Conservation (phyloP, 1,139 yeast species). For the Lodderomyces theae region DNA sequence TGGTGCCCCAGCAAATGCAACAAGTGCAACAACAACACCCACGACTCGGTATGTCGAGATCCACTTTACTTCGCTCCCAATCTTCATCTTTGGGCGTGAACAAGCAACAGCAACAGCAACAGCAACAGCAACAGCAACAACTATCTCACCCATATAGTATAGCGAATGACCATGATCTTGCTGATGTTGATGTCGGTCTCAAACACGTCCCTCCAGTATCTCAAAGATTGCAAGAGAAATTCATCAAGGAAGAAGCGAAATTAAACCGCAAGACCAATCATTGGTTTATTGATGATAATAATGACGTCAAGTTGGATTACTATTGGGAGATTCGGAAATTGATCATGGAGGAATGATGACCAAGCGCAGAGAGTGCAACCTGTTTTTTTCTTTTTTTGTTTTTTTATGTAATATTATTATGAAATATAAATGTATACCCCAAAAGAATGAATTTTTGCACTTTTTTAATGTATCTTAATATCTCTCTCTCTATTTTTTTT, state of each 20-base stretch:
- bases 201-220: too few relatives aligned
- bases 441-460: too few relatives aligned
- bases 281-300: conserved; percentile 45
- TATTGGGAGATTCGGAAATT: conserved; percentile 55
- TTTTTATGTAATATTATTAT: conserved; percentile 1
- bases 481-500: not conserved
- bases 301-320: conserved; percentile 34
- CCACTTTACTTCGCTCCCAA: not conserved
- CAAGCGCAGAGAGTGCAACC: too few relatives aligned
- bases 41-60: not conserved
- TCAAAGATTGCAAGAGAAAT: conserved; percentile 37
- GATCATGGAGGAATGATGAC: conserved; percentile 38
- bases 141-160: not conserved
- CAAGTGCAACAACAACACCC: not conserved
- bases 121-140: conserved; percentile 10
- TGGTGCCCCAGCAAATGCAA: conserved; percentile 17
- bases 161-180: too few relatives aligned
- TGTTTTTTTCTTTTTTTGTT: not conserved
- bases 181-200: too few relatives aligned
- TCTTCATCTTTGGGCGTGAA: not conserved
- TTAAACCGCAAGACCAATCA: conserved; percentile 47
- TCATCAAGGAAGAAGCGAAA: conserved; percentile 50
- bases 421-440: not conserved
- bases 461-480: too few relatives aligned
- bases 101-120: not conserved